phyloP scores from a whole-genome alignment of 2,329 filamentous ascomycete species.

The Colletotrichum shisoi region DNA sequence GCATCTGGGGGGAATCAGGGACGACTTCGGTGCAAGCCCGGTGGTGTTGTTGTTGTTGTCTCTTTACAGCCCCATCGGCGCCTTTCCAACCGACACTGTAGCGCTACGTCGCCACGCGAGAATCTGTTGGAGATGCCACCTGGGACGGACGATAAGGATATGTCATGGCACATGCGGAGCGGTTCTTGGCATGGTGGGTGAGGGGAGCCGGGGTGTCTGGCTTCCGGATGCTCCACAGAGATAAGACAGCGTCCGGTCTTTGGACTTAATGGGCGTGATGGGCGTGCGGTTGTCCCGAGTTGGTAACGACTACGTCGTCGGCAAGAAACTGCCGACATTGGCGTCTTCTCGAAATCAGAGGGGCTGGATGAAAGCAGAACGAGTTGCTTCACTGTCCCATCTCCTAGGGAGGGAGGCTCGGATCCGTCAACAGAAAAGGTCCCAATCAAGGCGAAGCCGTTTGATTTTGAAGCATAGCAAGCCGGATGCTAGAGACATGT shows the following conservation, averaged over 20 bases:
- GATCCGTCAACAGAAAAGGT: too few relatives aligned
- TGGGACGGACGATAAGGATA: constrained; percentile 25
- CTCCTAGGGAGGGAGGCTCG: background rate
- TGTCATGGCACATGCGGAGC: constrained; percentile 13
- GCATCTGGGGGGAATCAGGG: background rate
- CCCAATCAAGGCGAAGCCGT: background rate
- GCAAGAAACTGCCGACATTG: constrained; percentile 30
- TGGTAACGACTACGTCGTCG: constrained; percentile 17
- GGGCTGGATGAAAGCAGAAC: background rate
- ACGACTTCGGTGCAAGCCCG: background rate
- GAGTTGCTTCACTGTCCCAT: too few relatives aligned
- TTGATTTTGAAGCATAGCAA: background rate
- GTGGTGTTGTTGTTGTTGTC: too few relatives aligned
- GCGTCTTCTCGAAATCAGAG: background rate
- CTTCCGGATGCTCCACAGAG: constrained; percentile 25
- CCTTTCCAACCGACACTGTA: constrained; percentile 37
- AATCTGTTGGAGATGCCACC: background rate
- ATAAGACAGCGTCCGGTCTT: constrained; percentile 25
- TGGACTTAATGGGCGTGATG: constrained; percentile 36
- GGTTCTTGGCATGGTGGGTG: constrained; percentile 24
- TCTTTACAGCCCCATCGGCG: constrained; percentile 25
- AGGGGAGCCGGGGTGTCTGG: constrained; percentile 10
- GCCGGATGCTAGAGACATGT: background rate
- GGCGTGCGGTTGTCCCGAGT: constrained; percentile 18
- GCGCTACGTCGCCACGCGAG: constrained; percentile 22